Percentiles rank a stretch among this genome's conserved stretches.
Conservation (phyloP, 2,329 filamentous ascomycete species). For the Alternaria longipes region DNA sequence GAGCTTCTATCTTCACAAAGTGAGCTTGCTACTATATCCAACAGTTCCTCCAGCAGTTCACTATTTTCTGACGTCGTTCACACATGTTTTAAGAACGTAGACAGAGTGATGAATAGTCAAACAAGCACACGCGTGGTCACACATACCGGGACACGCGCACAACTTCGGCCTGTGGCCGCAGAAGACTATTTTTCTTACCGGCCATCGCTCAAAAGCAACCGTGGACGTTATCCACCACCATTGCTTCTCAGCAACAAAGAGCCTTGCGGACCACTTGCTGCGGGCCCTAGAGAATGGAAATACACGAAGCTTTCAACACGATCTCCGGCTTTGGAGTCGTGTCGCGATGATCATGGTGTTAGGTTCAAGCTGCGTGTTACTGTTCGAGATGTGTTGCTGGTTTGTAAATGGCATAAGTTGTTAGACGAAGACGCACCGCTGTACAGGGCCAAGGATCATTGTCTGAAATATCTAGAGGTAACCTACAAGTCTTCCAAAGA, state of each 20-base stretch:
- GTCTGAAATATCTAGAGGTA: not conserved
- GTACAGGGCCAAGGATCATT: not conserved
- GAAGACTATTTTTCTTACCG: constrained; percentile 5
- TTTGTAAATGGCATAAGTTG: not conserved
- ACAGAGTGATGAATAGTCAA: not conserved
- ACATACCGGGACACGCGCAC: not conserved
- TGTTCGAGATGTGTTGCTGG: not conserved
- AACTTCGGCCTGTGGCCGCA: not conserved
- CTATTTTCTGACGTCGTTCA: not conserved
- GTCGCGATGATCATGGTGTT: constrained; percentile 12
- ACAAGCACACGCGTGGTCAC: not conserved
- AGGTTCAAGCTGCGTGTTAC: not conserved
- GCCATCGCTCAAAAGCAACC: not conserved
- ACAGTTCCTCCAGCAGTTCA: not conserved
- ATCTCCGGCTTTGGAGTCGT: constrained; percentile 3
- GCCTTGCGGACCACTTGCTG: not conserved
- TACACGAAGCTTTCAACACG: constrained; percentile 6
- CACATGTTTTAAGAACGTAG: not conserved
- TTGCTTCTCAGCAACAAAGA: not conserved
- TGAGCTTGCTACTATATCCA: not conserved
- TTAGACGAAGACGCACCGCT: constrained; percentile 7
- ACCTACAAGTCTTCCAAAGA: not conserved
- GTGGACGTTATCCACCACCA: not conserved
- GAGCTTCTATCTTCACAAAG: not conserved
- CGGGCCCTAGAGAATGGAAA: constrained; percentile 11